Conservation (phyloP, 2,329 filamentous ascomycete species). For the Penicillium sclerotigenum region DNA sequence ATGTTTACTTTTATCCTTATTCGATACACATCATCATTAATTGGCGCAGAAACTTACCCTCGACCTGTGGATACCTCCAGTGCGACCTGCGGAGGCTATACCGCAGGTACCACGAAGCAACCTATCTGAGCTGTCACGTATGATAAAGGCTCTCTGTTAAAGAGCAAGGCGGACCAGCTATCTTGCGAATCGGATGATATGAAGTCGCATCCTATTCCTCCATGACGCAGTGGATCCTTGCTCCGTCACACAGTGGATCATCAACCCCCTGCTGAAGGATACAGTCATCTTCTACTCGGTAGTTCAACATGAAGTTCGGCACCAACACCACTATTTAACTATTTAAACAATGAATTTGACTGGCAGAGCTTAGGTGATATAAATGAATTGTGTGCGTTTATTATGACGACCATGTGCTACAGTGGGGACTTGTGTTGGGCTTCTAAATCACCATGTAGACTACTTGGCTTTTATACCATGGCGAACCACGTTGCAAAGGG, state of each 20-base stretch:
- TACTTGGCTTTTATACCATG: background rate
- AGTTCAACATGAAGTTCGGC: slow-evolving; percentile 1
- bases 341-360: background rate
- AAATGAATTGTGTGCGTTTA: background rate
- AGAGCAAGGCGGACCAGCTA: background rate
- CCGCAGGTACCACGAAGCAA: slow-evolving; percentile 6
- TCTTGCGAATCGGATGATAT: slow-evolving; percentile 14
- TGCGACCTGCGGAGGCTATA: slow-evolving; percentile 6
- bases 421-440: background rate
- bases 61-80: background rate
- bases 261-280: slow-evolving; percentile 3
- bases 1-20: background rate
- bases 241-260: slow-evolving; percentile 4
- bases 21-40: background rate
- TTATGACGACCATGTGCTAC: background rate
- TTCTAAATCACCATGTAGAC: background rate
- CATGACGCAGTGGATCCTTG: slow-evolving; percentile 2
- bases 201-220: slow-evolving; percentile 6
- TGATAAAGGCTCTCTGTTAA: background rate
- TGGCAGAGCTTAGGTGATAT: background rate
- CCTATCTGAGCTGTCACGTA: slow-evolving; percentile 3
- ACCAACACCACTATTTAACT: background rate
- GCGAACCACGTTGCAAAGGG: background rate
- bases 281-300: slow-evolving; percentile 10
- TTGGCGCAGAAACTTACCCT: background rate